A percentile compares a stretch with the other conserved stretches of the same genome.
phyloP scores from a whole-genome alignment of 768 basidiomycete genomes.

The Tulasnella sp. region DNA sequence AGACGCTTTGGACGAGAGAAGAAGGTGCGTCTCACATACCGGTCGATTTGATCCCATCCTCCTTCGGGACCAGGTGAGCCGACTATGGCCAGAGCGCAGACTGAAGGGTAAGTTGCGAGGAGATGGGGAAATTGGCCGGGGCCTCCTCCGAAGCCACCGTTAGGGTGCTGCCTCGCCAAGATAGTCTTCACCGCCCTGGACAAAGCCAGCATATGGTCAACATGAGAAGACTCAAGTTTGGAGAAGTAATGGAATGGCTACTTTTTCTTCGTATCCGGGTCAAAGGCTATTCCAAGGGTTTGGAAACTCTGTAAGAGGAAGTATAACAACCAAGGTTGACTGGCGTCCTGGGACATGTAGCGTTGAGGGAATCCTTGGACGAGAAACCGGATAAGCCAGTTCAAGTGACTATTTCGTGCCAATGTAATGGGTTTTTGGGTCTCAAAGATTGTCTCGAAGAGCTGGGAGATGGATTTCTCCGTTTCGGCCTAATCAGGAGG shows the following conservation, averaged over 20 bases:
- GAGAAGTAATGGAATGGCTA: slow-evolving; percentile 41
- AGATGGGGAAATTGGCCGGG: slow-evolving; percentile 87
- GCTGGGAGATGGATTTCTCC: slow-evolving; percentile 63
- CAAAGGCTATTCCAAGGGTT: slow-evolving; percentile 73
- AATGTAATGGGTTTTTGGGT: slow-evolving; percentile 42
- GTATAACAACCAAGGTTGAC: slow-evolving; percentile 92
- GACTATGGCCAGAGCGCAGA: slow-evolving; percentile 81
- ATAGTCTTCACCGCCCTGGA: slow-evolving; percentile 78
- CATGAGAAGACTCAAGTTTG: neutral
- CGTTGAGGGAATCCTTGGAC: slow-evolving; percentile 77
- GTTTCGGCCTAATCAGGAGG: slow-evolving; percentile 50
- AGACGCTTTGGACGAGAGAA: neutral
- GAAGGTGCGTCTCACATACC: slow-evolving; percentile 51
- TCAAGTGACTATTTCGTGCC: slow-evolving; percentile 68
- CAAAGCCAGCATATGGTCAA: neutral
- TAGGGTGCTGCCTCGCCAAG: slow-evolving; percentile 77
- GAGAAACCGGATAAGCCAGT: slow-evolving; percentile 70
- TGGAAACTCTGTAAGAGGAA: slow-evolving; percentile 90
- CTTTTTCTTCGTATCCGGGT: slow-evolving; percentile 77
- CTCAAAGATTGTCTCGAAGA: slow-evolving; percentile 43
- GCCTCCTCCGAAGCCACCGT: slow-evolving; percentile 92
- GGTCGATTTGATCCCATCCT: slow-evolving; percentile 86
- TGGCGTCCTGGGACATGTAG: slow-evolving; percentile 87
- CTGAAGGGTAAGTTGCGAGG: slow-evolving; percentile 85
- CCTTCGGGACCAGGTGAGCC: slow-evolving; percentile 72